Conservation (phyloP, 2,329 filamentous ascomycete genomes). For the Macrophomina tecta region DNA sequence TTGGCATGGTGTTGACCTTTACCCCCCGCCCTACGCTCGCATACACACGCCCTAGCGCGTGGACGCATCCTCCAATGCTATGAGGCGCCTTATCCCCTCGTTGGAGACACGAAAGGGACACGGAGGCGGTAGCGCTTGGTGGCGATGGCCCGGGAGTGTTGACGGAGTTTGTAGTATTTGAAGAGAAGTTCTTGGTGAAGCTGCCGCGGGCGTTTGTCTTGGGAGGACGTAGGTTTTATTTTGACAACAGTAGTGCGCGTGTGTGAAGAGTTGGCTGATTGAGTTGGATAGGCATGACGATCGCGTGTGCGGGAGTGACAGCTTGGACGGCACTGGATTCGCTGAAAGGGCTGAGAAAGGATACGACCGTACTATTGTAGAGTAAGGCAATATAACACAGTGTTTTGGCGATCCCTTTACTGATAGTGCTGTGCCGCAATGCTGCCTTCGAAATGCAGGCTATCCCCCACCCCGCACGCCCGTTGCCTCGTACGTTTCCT, state of each 20-base stretch:
- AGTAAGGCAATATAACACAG: conserved; percentile 22
- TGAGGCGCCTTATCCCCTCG: too few species aligned
- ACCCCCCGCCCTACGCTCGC: too few species aligned
- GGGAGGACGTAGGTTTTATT: conserved; percentile 35
- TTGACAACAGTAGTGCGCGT: too few species aligned
- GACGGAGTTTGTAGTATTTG: conserved; percentile 36
- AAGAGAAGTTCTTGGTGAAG: conserved; percentile 36
- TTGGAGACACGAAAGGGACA: conserved; percentile 28
- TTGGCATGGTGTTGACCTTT: too few species aligned
- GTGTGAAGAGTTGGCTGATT: neutral
- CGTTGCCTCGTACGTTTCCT: too few species aligned
- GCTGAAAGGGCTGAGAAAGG: conserved; percentile 19
- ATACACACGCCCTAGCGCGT: too few species aligned
- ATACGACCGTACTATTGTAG: conserved; percentile 30
- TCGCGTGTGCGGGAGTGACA: conserved; percentile 36
- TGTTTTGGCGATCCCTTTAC: too few species aligned
- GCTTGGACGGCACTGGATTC: conserved; percentile 36
- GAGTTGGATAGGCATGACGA: conserved; percentile 27
- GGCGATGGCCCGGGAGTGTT: conserved; percentile 34
- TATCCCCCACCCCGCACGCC: too few species aligned
- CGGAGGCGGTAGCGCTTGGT: conserved; percentile 23
- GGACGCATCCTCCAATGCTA: too few species aligned
- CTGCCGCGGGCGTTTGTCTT: conserved; percentile 34
- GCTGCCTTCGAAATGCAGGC: too few species aligned
- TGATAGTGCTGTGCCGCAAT: too few species aligned